Evolutionary conservation across 805 yeast species (phyloP).

Genomic region (Lachancea quebecensis): DNA sequence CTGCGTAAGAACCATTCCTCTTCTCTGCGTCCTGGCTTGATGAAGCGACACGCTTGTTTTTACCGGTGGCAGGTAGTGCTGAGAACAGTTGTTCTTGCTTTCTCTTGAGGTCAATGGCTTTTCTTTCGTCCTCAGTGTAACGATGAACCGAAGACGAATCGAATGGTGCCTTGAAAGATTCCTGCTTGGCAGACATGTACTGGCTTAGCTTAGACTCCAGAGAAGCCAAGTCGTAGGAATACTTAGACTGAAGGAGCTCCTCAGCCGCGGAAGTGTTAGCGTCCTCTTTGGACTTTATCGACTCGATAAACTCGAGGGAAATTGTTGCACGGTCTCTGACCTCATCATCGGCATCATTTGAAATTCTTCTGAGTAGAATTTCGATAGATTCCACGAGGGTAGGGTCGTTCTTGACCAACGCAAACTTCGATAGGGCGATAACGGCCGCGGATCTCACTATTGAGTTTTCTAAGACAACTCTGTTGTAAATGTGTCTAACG

Average conservation of each 20-base stretch:
- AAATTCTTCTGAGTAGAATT: slow-evolving; percentile 72
- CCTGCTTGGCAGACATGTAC: slow-evolving; percentile 45
- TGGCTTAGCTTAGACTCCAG: slow-evolving; percentile 71
- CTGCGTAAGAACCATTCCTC: slow-evolving; percentile 20
- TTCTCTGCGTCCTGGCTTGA: slow-evolving; percentile 17
- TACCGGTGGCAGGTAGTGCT: slow-evolving; percentile 26
- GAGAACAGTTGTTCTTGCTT: slow-evolving; percentile 34
- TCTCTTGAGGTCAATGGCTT: slow-evolving; percentile 54
- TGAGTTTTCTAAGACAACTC: slow-evolving; percentile 93
- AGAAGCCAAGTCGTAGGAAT: slow-evolving; percentile 63
- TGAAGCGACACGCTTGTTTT: slow-evolving; percentile 12
- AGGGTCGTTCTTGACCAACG: slow-evolving; percentile 62
- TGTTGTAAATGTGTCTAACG: slow-evolving; percentile 92
- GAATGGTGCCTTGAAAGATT: slow-evolving; percentile 48
- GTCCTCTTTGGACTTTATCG: slow-evolving; percentile 33
- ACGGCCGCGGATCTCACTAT: slow-evolving; percentile 95
- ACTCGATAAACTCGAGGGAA: slow-evolving; percentile 59
- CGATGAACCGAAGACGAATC: slow-evolving; percentile 63
- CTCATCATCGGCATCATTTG: slow-evolving; percentile 88
- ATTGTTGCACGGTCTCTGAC: slow-evolving; percentile 96
- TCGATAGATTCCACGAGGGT: slow-evolving; percentile 60
- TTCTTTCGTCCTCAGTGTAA: slow-evolving; percentile 59
- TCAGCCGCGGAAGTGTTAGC: slow-evolving; percentile 9
- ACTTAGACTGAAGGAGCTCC: slow-evolving; percentile 57
- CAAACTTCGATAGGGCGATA: slow-evolving; percentile 85